These are phyloP conservation scores for Aspergillus viridinutans DNA, from an alignment of 2,329 filamentous ascomycete species.

Conservation along the genomic window DNA sequence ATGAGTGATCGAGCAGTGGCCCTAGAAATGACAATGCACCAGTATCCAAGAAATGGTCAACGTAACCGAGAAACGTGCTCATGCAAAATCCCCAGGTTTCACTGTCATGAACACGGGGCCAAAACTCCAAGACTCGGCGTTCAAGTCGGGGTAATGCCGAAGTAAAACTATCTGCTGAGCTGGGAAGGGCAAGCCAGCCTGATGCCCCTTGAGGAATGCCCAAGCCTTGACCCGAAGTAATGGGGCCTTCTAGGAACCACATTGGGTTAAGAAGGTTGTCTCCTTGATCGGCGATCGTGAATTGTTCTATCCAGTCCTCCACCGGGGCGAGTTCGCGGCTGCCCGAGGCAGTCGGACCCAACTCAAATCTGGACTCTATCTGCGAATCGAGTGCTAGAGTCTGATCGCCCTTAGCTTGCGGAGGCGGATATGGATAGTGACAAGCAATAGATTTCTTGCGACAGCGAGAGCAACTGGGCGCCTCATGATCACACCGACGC, in stretches of 20 bases:
- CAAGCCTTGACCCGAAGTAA: not conserved
- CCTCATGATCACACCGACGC: not conserved
- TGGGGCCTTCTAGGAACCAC: not conserved
- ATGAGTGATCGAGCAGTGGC: not conserved
- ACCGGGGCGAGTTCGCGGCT: not conserved
- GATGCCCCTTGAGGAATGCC: not conserved
- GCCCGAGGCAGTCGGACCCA: not conserved
- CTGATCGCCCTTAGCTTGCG: not conserved
- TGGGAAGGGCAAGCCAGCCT: not conserved
- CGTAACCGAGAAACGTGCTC: not conserved
- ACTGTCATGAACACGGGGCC: slow-evolving; percentile 1
- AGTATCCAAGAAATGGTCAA: not conserved
- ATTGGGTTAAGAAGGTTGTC: not conserved
- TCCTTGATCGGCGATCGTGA: not conserved
- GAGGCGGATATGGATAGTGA: slow-evolving; percentile 6
- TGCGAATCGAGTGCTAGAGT: not conserved
- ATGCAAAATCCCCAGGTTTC: slow-evolving; percentile 3
- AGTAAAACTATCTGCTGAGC: not conserved
- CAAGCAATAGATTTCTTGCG: not conserved
- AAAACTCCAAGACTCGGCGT: slow-evolving; percentile 3
- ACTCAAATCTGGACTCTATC: not conserved
- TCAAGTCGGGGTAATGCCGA: not conserved
- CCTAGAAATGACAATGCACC: not conserved
- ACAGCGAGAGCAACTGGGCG: slow-evolving; percentile 2
- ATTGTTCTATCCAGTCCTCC: not conserved